Conservation (phyloP, 345 rosid genomes). For the Euphorbia lathyris region DNA sequence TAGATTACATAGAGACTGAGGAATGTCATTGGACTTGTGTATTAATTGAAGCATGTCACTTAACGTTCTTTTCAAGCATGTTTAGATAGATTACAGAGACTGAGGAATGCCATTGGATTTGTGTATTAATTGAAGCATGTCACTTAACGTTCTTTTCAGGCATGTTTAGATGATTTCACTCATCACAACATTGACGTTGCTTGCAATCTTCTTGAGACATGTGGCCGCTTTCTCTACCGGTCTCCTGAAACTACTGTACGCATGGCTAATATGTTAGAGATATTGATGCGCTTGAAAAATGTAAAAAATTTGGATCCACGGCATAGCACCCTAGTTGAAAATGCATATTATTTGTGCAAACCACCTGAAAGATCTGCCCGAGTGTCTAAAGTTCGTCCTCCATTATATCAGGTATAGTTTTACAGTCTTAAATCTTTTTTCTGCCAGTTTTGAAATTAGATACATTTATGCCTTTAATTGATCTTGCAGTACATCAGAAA, state of each 20-base stretch:
- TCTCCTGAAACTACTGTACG: slow-evolving; percentile 93
- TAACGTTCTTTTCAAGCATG: slow-evolving; percentile 18
- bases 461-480: not conserved
- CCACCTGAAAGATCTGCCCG: slow-evolving; percentile 99
- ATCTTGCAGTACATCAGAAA: slow-evolving; percentile 82
- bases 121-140: not conserved
- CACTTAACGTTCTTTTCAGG: slow-evolving; percentile 39
- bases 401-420: slow-evolving; percentile 73
- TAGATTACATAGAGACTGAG: not conserved
- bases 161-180: slow-evolving; percentile 97
- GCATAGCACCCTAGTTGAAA: slow-evolving; percentile 95
- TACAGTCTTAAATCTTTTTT: not conserved
- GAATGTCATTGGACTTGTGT: slow-evolving; percentile 5
- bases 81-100: slow-evolving; percentile 1
- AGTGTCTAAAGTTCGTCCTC: slow-evolving; percentile 84
- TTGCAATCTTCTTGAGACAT: slow-evolving; percentile 97
- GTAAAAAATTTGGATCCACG: slow-evolving; percentile 98
- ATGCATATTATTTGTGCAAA: slow-evolving; percentile 96
- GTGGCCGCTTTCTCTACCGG: slow-evolving; percentile 95
- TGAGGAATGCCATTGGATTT: slow-evolving; percentile 9
- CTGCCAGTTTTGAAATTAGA: not conserved
- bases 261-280: slow-evolving; percentile 98
- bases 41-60: not conserved
- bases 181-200: slow-evolving; percentile 99
- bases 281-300: slow-evolving; percentile 99